Base-by-base conservation (phyloP, 2,329 filamentous ascomycete genomes). In the Sporothrix sp. region DNA sequence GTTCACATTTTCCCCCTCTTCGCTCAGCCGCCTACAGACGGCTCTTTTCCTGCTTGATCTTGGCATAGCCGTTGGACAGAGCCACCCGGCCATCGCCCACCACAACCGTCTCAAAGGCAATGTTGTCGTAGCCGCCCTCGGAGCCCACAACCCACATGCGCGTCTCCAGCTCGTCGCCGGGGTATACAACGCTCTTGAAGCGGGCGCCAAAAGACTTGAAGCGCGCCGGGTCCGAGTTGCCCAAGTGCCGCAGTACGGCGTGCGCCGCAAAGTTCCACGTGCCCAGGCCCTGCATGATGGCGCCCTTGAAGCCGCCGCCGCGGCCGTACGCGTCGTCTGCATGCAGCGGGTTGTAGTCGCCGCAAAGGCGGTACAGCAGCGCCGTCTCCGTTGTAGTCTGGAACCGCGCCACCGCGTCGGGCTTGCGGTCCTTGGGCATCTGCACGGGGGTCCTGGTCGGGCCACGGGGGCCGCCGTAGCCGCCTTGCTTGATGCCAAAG, bases 321-420 rank as follows among this genome's bases (percentile, higher is more conserved):
- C 59, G 59, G 1, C 68, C 69, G 37, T 69, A 69, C 14, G 60
- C 64, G n/a, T 68, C 68, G 46, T 69, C 67, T 1, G 65, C 70
- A 56, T 72, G 70, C 40, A 72, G 61, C 7, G 72, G 71, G 53
- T 74, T 74, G 57, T 73, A 74, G 52, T 74, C 71, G 1, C 72
- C 71, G 54, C 69, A 72, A 9, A 74, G 59, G 2, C 70, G 60
- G 48, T 73, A 72, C 0, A 73, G 59, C 2, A 71, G 58, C 0
- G 68, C 65, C 4, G 60, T 60, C 55, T 71, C 68, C 1, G 61
- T 60, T 0, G 62, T 67, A 0, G 70, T 72, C 52, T 66, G 57
- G 25, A 66, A 65, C 5, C 59, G 61, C 47, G 68, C 59, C 10
- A 66, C 58, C 2, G 64, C 65, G 50, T 72, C 67, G 1, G 70